Evolutionary conservation across 371 early-diverging fungal genomes (phyloP).

Genomic region (Choanephora cucurbitarum): DNA sequence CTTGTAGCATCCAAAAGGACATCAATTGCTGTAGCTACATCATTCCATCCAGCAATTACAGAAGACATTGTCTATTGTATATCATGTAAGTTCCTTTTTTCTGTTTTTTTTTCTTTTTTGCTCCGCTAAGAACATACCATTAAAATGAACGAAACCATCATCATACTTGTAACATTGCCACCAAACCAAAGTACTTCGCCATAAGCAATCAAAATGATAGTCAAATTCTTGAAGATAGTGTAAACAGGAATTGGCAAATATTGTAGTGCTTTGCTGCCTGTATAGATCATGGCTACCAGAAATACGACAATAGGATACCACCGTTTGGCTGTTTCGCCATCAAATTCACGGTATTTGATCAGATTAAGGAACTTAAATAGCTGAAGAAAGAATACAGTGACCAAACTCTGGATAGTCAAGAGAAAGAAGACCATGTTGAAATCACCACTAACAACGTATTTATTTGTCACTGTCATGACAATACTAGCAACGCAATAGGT

Average conservation of each 20-base stretch:
- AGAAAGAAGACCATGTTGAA: conserved; percentile 92
- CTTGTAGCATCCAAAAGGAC: conserved; percentile 23
- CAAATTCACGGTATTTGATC: conserved; percentile 68
- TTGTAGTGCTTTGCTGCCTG: conserved; percentile 94
- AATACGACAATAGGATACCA: conserved; percentile 91
- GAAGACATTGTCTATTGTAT: conserved; percentile 82
- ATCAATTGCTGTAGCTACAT: conserved; percentile 59
- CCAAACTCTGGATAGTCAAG: conserved; percentile 70
- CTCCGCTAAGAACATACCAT: conserved; percentile 69
- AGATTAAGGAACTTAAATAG: conserved; percentile 65
- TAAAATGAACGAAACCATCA: conserved; percentile 83
- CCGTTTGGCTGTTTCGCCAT: conserved; percentile 62
- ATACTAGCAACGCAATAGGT: conserved; percentile 92
- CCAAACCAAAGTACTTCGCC: conserved; percentile 88
- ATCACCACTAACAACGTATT: conserved; percentile 86
- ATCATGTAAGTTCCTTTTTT: neutral
- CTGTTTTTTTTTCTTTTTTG: neutral
- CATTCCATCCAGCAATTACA: conserved; percentile 85
- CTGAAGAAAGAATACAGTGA: conserved; percentile 41
- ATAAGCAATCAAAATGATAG: conserved; percentile 96
- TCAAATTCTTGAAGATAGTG: conserved; percentile 98
- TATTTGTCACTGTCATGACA: conserved; percentile 96
- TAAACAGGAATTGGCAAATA: conserved; percentile 94
- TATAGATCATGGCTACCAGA: conserved; percentile 96
- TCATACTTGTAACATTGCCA: conserved; percentile 75